Evolutionary conservation across 306 rosid genomes (phyloP), one percentile per base, ranked within the genome.

Genomic region (Begonia masoniana): DNA sequence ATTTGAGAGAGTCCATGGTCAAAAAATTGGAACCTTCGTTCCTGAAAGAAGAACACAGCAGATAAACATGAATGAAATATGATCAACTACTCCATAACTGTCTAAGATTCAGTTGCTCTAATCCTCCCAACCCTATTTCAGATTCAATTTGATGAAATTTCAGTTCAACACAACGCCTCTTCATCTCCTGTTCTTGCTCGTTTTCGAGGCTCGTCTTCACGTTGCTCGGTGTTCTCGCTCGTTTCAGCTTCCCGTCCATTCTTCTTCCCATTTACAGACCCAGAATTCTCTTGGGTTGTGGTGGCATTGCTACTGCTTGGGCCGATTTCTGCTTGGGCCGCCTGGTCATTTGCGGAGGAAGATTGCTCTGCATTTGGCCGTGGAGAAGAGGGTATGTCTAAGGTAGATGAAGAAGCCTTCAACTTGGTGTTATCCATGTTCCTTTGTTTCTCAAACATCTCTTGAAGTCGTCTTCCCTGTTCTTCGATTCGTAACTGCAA

Each of bases 401-500:
- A 7, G 53, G 72, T 14, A 47, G 78, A 63, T 1, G 79, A 61
- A 6, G 83, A 50, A 6, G 85, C 63, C 54, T 69, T 81, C 41
- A 39, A 51, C 67, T 66, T 82, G 62, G 64, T 13, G 48, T 43
- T 87, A 50, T 69, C 85, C 63, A 76, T 80, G 61, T 69, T 78
- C 60, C 64, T 77, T 43, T 83, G 97, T 17, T 83, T 70, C 80
- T 91, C 94, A 63, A 86, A 77, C 84, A 91, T 91, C 86, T 69
- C 63, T 59, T 79, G 81, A 50, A 91, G 88, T 58, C 59, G 64
- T 69, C 82, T 84, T 52, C 84, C 94, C 71, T 91, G 99, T 70
- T 74, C 72, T 72, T 91, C 99, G 64, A 91, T 77, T 70, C 85
- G 75, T 65, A 86, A 62, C 74, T 91, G 99, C 74, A 91, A 67